A percentile compares a stretch with the other conserved stretches of the same genome.
phyloP scores from a whole-genome alignment of 805 yeast genomes.

The Saccharomycopsis oosterbeekiorum region DNA sequence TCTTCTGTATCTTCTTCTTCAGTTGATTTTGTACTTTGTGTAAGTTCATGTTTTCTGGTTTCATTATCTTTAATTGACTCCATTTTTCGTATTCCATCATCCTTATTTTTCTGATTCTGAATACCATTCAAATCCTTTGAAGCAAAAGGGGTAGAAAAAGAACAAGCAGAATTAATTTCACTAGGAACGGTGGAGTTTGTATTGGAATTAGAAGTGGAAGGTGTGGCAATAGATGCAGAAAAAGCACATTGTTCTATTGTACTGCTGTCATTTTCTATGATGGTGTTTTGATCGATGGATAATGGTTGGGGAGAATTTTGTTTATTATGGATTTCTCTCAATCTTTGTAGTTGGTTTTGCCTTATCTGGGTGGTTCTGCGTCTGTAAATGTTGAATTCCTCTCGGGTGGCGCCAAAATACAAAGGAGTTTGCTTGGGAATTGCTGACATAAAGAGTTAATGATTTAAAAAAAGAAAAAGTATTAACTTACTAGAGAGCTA shows the following conservation, averaged over 20 bases:
- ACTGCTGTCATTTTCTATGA: no score
- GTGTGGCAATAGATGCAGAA: no score
- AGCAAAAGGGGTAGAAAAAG: not conserved
- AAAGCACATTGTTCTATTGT: no score
- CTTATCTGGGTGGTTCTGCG: slow-evolving; percentile 1
- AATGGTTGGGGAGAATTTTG: not conserved
- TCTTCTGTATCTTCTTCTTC: not conserved
- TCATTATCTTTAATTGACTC: not conserved
- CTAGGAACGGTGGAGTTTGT: not conserved
- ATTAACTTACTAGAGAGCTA: no score
- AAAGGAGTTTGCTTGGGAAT: not conserved
- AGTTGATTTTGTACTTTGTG: not conserved
- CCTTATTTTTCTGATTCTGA: not conserved
- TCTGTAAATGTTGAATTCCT: not conserved
- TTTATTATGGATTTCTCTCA: not conserved
- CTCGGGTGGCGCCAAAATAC: not conserved
- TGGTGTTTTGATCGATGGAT: no score
- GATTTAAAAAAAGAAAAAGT: no score
- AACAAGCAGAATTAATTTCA: not conserved
- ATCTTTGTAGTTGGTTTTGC: slow-evolving; percentile 1
- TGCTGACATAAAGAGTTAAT: not conserved
- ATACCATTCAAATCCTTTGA: no score
- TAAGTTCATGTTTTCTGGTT: not conserved
- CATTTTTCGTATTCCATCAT: not conserved
- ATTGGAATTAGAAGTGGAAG: not conserved